A percentile compares a stretch with the other conserved stretches of the same genome.
Conservation (phyloP, 768 basidiomycete genomes). For the Megacollybia marginata region DNA sequence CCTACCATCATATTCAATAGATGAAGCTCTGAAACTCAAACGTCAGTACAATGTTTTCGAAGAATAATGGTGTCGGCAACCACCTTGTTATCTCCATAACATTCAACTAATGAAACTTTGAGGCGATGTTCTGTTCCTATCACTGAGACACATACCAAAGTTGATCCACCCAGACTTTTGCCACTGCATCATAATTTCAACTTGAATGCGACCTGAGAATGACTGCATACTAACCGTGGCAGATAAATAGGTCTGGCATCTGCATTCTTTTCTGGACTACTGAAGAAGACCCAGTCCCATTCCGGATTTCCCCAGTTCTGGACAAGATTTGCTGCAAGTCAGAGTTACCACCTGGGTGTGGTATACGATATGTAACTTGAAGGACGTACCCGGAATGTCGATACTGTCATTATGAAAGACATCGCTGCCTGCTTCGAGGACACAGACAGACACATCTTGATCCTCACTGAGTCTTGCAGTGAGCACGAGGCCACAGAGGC, state of each 20-base stretch:
- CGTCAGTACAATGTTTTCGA: too few species aligned
- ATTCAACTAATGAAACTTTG: too few species aligned
- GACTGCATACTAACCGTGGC: not conserved
- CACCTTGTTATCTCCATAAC: too few species aligned
- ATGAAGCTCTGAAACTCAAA: conserved; percentile 3
- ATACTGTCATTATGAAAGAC: conserved; percentile 29
- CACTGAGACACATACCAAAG: conserved; percentile 6
- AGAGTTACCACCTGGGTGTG: not conserved
- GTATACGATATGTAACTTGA: not conserved
- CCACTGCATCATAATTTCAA: conserved; percentile 4
- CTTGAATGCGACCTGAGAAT: not conserved
- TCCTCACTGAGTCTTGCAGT: conserved; percentile 11
- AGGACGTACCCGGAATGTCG: not conserved
- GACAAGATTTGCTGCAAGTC: too few species aligned
- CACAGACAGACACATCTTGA: conserved; percentile 6
- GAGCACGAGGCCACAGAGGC: conserved; percentile 9
- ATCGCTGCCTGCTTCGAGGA: conserved; percentile 28
- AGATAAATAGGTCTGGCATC: not conserved
- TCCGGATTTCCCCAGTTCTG: conserved; percentile 4
- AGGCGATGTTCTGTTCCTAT: too few species aligned
- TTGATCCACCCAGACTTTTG: conserved; percentile 10
- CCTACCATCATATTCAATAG: conserved; percentile 10
- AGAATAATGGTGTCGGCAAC: too few species aligned
- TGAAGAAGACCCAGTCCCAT: conserved; percentile 3
- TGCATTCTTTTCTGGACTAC: not conserved